Evolutionary conservation across 768 basidiomycete genomes (phyloP).

Genomic region (Calocera cornea): DNA sequence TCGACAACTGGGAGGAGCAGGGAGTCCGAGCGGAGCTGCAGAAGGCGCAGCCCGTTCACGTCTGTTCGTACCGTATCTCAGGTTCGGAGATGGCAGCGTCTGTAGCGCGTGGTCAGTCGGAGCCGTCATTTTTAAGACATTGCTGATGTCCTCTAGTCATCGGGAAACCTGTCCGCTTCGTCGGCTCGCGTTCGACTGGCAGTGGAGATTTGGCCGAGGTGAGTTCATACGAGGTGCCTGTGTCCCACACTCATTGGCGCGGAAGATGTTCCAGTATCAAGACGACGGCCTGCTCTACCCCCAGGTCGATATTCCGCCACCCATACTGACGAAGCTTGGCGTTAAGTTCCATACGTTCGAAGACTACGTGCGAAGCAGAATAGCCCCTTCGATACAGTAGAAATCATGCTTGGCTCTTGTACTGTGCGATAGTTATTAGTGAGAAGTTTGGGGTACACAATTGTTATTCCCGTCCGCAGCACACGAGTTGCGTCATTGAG

Average conservation of each 20-base stretch:
- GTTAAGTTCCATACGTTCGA: constrained; percentile 61
- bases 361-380: constrained; percentile 42
- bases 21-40: not conserved
- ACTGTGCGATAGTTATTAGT: too few species aligned
- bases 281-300: not conserved
- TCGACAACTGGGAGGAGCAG: not conserved
- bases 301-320: not conserved
- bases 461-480: too few species aligned
- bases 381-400: not conserved
- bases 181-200: not conserved
- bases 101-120: too few species aligned
- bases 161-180: not conserved
- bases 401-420: too few species aligned
- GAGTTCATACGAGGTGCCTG: not conserved
- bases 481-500: too few species aligned
- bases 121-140: too few species aligned
- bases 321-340: not conserved
- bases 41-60: not conserved
- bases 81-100: not conserved
- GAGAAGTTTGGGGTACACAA: too few species aligned
- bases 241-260: not conserved
- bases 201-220: not conserved
- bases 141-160: not conserved
- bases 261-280: not conserved
- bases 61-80: not conserved